Conservation (phyloP, 208 protist genomes). For the Leishmania guyanensis region DNA sequence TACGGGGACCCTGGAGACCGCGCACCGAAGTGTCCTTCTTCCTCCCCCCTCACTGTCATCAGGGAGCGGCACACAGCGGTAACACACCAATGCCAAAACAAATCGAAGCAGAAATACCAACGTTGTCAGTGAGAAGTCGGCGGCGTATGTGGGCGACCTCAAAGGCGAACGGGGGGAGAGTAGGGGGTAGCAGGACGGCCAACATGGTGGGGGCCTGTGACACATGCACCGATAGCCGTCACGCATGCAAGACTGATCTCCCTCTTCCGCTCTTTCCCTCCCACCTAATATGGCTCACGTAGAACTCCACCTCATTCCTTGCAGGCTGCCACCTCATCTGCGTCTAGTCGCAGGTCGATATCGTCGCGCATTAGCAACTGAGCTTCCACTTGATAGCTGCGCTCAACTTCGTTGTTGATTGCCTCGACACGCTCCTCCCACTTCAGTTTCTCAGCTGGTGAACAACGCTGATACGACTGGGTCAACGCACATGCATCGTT, state of each 20-base stretch:
- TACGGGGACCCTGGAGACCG: too few species aligned
- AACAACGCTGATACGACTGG: slow-evolving; percentile 26
- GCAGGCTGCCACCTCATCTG: not conserved
- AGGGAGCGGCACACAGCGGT: not conserved
- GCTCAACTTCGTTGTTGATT: slow-evolving; percentile 24
- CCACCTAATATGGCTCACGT: not conserved
- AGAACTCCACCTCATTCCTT: not conserved
- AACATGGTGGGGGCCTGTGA: not conserved
- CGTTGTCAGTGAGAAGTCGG: not conserved
- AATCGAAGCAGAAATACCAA: not conserved
- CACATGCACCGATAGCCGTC: not conserved
- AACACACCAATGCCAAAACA: not conserved
- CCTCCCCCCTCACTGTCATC: too few species aligned
- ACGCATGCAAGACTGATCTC: not conserved
- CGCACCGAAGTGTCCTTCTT: too few species aligned
- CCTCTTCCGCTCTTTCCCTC: not conserved
- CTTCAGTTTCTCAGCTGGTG: slow-evolving; percentile 21
- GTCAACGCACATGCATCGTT: slow-evolving; percentile 18
- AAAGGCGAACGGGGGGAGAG: not conserved
- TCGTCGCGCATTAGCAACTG: slow-evolving; percentile 1
- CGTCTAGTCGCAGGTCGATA: not conserved
- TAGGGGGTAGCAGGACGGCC: not conserved
- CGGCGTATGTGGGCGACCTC: not conserved
- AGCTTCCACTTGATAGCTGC: slow-evolving; percentile 12
- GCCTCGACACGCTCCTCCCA: slow-evolving; percentile 36